A percentile compares a stretch with the other conserved stretches of the same genome.
Conservation (phyloP, 2,329 filamentous ascomycete genomes). For the Scleromitrula shiraiana region DNA sequence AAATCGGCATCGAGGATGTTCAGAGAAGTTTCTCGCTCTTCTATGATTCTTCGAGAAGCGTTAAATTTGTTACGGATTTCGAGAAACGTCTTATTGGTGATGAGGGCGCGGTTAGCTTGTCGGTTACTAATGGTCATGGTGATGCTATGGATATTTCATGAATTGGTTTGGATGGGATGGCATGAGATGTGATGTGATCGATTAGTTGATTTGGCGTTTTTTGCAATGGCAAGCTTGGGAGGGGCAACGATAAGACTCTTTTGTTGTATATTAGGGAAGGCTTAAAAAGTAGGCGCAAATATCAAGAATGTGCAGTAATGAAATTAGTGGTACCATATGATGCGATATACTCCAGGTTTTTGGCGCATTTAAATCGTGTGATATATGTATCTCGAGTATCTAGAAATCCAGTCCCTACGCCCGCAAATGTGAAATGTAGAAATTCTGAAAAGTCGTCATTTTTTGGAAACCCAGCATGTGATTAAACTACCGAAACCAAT, state of each 20-base stretch:
- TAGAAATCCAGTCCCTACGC: too few relatives aligned
- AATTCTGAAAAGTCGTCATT: background rate
- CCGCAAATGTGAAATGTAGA: background rate
- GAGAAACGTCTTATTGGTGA: conserved; percentile 92
- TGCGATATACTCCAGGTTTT: background rate
- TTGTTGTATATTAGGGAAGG: conserved; percentile 10
- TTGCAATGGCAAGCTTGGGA: conserved; percentile 1
- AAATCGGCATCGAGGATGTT: conserved; percentile 80
- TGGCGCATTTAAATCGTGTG: background rate
- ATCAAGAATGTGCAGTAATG: background rate
- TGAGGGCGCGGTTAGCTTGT: conserved; percentile 69
- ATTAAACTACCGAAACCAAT: background rate
- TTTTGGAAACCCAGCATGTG: background rate
- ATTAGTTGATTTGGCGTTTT: conserved; percentile 5
- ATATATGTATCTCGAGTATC: too few relatives aligned
- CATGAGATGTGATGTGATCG: background rate
- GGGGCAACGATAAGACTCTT: conserved; percentile 1
- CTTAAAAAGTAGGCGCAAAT: conserved; percentile 6
- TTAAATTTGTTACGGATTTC: conserved; percentile 82
- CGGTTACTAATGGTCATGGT: conserved; percentile 46
- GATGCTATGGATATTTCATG: conserved; percentile 56
- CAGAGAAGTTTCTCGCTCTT: conserved; percentile 91
- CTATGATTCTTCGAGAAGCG: conserved; percentile 80
- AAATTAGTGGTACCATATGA: background rate
- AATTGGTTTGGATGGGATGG: conserved; percentile 5